Evolutionary conservation across 208 protist genomes (phyloP).

Genomic region (Eutreptiella sp.): DNA sequence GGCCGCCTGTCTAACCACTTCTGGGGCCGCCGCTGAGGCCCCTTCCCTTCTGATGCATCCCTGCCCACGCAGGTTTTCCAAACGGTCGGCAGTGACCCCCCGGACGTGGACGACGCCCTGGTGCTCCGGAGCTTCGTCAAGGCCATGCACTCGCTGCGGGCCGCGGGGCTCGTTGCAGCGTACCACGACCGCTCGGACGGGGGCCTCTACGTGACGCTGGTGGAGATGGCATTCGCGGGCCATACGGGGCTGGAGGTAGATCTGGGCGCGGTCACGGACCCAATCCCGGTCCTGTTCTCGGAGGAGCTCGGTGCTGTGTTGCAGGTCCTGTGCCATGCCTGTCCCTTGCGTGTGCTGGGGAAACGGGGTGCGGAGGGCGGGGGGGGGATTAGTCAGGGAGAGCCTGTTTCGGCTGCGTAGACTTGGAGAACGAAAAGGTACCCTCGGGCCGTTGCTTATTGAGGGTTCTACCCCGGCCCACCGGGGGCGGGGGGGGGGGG

Average conservation of each 20-base stretch:
- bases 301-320: constrained; percentile 50
- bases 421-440: no score
- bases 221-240: constrained; percentile 54
- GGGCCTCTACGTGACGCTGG: constrained; percentile 35
- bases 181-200: constrained; percentile 53
- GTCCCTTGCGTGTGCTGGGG: not conserved
- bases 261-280: not conserved
- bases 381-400: no score
- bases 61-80: not conserved
- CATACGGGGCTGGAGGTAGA: constrained; percentile 32
- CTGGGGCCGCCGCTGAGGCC: no score
- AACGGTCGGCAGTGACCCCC: constrained; percentile 27
- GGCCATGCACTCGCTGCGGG: constrained; percentile 25
- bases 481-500: no score
- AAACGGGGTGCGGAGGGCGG: constrained; percentile 6
- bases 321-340: no score
- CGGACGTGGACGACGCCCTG: constrained; percentile 33
- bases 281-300: constrained; percentile 40
- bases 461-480: no score
- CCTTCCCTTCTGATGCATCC: no score
- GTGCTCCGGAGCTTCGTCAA: constrained; percentile 27
- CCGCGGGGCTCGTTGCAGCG: constrained; percentile 24
- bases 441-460: no score
- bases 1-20: no score
- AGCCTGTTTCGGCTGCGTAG: no score